Evolutionary conservation across 2,329 filamentous ascomycete species (phyloP), one percentile per base, ranked within the genome.

Genomic region (Beauveria medogensis): DNA sequence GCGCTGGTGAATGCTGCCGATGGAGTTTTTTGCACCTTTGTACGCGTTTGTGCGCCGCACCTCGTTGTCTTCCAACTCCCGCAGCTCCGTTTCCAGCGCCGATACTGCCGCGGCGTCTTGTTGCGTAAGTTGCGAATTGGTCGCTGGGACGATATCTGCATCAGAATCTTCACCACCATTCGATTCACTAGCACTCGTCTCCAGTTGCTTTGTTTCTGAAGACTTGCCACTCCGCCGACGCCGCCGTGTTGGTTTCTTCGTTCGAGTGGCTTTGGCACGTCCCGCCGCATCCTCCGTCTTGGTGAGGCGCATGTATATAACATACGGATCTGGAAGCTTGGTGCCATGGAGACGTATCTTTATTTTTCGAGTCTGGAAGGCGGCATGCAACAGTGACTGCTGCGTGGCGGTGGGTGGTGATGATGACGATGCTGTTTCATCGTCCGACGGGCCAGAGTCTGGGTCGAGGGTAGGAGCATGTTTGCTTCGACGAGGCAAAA

Each of bases 1-100:
- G 5, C 87, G 79, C 69, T 90, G 86, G 66, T 90, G 82, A 4
- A 90, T 75, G 43, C 86, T 89, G 6, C 81, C 83, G 46, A 90
- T 85, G 3, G 78, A 82, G 66, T 90, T 90, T 1, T 67, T 76
- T 0, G 88, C 84, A 5, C 87, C 87, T 0, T 81, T 73, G 66
- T 90, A 90, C 5, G 87, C 85, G 66, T 90, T 90, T 6, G 80
- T 83, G 2, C 69, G 69, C 8, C 83, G 80, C 26, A 87, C 80
- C 30, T 80, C 72, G 44, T 81, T 77, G 62, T 85, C 80, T 60
- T 82, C 76, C 9, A 78, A 68, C 65, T 82, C 77, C 5, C 71
- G 72, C 28, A 77, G 65, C 67, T 79, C 77, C 41, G 69, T 69
- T 56, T 78, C 75, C 64, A 74, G 71, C 2, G 70, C 69, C 8